Percentiles rank a stretch among this genome's conserved stretches.
These are phyloP conservation scores for Monilinia fructigena DNA, from an alignment of 2,329 filamentous ascomycete genomes.

Conservation along the genomic window DNA sequence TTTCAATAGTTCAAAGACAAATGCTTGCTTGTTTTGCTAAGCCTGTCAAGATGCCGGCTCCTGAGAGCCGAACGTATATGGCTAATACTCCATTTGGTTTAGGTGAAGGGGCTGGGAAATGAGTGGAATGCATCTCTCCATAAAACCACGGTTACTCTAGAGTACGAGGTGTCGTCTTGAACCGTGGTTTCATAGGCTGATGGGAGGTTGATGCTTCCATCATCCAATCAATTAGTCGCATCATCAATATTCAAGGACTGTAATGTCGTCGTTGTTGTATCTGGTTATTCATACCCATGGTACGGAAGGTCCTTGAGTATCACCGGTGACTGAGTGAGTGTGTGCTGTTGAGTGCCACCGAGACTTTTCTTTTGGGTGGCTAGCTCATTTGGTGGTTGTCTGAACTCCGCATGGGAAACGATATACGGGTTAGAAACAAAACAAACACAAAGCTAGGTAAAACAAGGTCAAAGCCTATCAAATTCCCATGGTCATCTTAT, in stretches of 20 bases:
- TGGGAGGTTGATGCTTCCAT: neutral
- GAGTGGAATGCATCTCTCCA: constrained; percentile 5
- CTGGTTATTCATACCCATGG: neutral
- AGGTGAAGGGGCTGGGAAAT: constrained; percentile 7
- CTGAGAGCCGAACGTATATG: neutral
- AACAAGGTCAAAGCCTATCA: constrained; percentile 2
- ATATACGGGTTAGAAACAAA: neutral
- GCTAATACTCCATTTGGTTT: neutral
- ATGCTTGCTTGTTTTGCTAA: neutral
- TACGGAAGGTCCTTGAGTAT: neutral
- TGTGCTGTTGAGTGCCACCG: neutral
- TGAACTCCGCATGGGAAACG: neutral
- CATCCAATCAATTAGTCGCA: neutral
- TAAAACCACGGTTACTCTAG: constrained; percentile 6
- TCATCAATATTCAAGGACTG: neutral
- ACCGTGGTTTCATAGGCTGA: neutral
- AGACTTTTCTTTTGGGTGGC: neutral
- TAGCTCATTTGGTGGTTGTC: constrained; percentile 6
- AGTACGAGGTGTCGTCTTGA: neutral
- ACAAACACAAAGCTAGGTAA: neutral
- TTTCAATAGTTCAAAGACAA: neutral
- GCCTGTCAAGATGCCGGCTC: neutral
- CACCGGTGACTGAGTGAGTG: neutral
- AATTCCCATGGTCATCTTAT: neutral
- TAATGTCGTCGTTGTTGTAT: constrained; percentile 1